These are phyloP conservation scores for Phytopythium aichiense DNA, from an alignment of 352 stramenopile species.

Conservation along the genomic window DNA sequence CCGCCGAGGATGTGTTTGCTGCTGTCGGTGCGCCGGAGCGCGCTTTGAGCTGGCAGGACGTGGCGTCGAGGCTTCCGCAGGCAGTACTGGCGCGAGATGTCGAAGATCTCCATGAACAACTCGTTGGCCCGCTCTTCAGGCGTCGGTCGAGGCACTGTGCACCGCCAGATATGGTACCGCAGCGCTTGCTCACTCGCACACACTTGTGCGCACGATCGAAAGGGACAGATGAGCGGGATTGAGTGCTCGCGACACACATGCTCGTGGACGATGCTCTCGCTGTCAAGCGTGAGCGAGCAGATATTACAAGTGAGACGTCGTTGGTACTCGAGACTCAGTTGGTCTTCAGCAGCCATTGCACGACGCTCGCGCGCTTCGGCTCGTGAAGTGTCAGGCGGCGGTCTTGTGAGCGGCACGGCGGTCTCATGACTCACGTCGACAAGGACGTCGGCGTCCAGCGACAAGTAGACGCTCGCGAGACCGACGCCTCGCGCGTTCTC, in stretches of 20 bases:
- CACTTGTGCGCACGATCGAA: conserved; percentile 57
- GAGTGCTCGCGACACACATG: conserved; percentile 55
- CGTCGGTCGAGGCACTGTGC: conserved; percentile 48
- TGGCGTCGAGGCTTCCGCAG: conserved; percentile 65
- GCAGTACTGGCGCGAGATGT: conserved; percentile 72
- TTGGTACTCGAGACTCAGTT: conserved; percentile 10
- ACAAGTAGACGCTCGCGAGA: conserved; percentile 48
- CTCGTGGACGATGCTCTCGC: conserved; percentile 33
- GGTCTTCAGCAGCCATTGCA: conserved; percentile 44
- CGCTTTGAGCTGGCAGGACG: conserved; percentile 15
- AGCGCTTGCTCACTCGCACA: conserved; percentile 65
- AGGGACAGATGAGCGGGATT: conserved; percentile 72
- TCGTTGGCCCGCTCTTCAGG: conserved; percentile 47
- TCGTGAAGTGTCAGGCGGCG: conserved; percentile 36
- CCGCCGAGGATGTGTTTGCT: conserved; percentile 16
- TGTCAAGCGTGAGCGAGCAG: conserved; percentile 21
- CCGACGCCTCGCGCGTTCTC: conserved; percentile 61
- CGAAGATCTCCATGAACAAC: conserved; percentile 73
- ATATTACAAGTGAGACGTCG: conserved; percentile 52
- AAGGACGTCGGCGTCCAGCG: conserved; percentile 37
- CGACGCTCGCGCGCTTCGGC: conserved; percentile 33
- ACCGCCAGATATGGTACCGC: conserved; percentile 75
- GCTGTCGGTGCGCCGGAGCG: conserved; percentile 11
- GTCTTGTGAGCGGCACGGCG: conserved; percentile 33
- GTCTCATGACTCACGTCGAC: conserved; percentile 56